Evolutionary conservation across 225 moss, liverwort and hornwort species (phyloP), one percentile per base, ranked within the genome.

Genomic region (Neckera pumila): DNA sequence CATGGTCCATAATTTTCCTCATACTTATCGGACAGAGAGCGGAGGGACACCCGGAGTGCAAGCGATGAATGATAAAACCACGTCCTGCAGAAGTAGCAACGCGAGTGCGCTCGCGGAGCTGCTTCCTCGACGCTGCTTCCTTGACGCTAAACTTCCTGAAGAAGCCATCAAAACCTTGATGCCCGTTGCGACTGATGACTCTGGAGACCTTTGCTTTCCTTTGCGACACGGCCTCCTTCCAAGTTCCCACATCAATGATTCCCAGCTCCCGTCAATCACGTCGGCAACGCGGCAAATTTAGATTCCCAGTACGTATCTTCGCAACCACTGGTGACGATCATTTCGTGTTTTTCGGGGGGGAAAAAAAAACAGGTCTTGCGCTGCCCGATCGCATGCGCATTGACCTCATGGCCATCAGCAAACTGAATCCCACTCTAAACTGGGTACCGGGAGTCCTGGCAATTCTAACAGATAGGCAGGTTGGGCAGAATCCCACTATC

Each of bases 271-370:
- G 11, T 10, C 26, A 17, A n/a, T 56, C 77, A 25, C 77, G n/a
- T 77, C 77, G n/a, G 36, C 23, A 23, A 77, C 36, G 15, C 54
- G 54, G 15, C 54, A 77, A 53, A 54, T 12, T 22, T 34, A 3
- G 23, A 77, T 77, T 54, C 56, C 77, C 2, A 25, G 2, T 1
- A 0, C 5, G 25, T 14, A 8, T 34, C 77, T 56, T 56, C 77
- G 77, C 38, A 78, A 15, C 57, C 57, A 57, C 56, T 16, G 56
- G 56, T 4, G 4, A 10, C 25, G n/a, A 38, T 38, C 21, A 19
- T 33, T 15, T 26, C 16, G 26, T 4, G 1, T 26, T 10, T 6
- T 1, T 0, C 0, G 22, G 76, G 14, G n/a, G 17, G 78, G 26
- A n/a, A 26, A 25, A 15, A 6, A 57, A 15, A 26, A 15, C 56